A percentile compares a stretch with the other conserved stretches of the same genome.
Evolutionary conservation across 306 rosid species (phyloP).

Genomic region (Benincasa hispida): DNA sequence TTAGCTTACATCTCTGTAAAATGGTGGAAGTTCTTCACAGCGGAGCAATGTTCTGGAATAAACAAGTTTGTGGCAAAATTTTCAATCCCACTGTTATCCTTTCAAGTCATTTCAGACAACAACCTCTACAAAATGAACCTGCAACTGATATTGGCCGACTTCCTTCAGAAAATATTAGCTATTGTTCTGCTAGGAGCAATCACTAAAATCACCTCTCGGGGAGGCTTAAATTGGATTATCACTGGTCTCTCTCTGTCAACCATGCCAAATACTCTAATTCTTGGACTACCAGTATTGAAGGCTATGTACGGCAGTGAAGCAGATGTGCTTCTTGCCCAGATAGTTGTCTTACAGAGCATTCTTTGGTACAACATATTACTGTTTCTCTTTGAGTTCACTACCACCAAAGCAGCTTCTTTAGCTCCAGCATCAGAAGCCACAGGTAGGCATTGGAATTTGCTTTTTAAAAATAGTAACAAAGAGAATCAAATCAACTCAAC

Average conservation of each 20-base stretch:
- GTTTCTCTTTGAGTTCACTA: slow-evolving; percentile 70
- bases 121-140: slow-evolving; percentile 69
- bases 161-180: slow-evolving; percentile 58
- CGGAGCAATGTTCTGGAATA: slow-evolving; percentile 87
- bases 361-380: slow-evolving; percentile 70
- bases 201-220: slow-evolving; percentile 38
- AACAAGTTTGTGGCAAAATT: slow-evolving; percentile 87
- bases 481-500: background rate
- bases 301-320: slow-evolving; percentile 82
- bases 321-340: slow-evolving; percentile 44
- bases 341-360: slow-evolving; percentile 79
- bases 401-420: slow-evolving; percentile 46
- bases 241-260: slow-evolving; percentile 82
- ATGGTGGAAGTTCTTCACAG: slow-evolving; percentile 90
- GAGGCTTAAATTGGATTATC: slow-evolving; percentile 53
- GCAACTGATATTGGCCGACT: slow-evolving; percentile 52
- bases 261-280: slow-evolving; percentile 84
- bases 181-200: slow-evolving; percentile 27
- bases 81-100: slow-evolving; percentile 82
- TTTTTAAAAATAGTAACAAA: background rate
- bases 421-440: slow-evolving; percentile 41
- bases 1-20: slow-evolving; percentile 74
- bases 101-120: slow-evolving; percentile 70
- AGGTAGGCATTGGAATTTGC: slow-evolving; percentile 32
- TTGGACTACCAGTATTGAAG: slow-evolving; percentile 76